phyloP scores from a whole-genome alignment of 176 grass and related monocot genomes.

The Thinopyrum elongatum region DNA sequence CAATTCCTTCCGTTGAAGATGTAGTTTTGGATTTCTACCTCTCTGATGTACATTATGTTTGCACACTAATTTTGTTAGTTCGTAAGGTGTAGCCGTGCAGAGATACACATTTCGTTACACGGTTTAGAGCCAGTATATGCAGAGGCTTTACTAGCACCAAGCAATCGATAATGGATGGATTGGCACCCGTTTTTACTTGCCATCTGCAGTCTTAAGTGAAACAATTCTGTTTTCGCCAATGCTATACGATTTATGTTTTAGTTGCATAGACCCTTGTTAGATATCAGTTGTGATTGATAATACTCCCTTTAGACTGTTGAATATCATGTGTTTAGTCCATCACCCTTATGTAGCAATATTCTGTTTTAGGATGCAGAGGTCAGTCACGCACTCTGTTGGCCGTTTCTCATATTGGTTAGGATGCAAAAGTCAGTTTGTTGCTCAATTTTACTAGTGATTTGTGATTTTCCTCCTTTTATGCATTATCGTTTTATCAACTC shows the following conservation, averaged over 20 bases:
- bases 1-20: conserved; percentile 3
- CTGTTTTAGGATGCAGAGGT: neutral
- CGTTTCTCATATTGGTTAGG: neutral
- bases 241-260: neutral
- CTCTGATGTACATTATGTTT: neutral
- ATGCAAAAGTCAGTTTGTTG: conserved; percentile 9
- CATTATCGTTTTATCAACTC: conserved; percentile 12
- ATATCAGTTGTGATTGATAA: neutral
- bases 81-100: conserved; percentile 25
- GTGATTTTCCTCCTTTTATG: conserved; percentile 10
- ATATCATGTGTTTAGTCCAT: neutral
- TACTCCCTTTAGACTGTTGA: conserved; percentile 4
- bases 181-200: neutral
- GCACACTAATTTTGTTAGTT: neutral
- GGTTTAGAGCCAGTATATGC: neutral
- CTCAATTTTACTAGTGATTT: neutral
- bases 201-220: neutral
- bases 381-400: neutral
- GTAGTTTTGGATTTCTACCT: neutral
- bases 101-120: neutral
- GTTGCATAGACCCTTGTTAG: neutral
- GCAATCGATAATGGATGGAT: neutral
- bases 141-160: neutral
- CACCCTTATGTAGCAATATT: neutral
- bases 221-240: neutral